phyloP scores from a whole-genome alignment of 2,329 filamentous ascomycete species.

The Alternaria metachromatica region DNA sequence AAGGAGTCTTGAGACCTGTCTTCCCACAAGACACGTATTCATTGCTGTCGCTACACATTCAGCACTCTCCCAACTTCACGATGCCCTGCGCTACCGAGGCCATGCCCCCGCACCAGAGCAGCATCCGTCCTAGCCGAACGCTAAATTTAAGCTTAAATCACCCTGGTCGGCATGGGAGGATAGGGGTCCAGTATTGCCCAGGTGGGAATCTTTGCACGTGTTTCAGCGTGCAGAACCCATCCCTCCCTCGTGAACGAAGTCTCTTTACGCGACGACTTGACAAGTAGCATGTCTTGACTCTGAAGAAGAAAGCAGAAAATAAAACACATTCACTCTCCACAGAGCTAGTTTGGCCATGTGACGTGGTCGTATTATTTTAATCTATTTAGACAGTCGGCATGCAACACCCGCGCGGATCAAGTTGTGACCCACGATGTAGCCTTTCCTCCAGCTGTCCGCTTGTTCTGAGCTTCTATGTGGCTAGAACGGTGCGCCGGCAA shows the following conservation, averaged over 20 bases:
- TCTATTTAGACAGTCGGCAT: slow-evolving; percentile 11
- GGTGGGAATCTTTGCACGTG: neutral
- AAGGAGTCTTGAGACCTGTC: neutral
- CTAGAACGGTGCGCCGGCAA: neutral
- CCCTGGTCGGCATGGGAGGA: slow-evolving; percentile 11
- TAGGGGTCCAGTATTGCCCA: neutral
- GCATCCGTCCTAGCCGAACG: slow-evolving; percentile 14
- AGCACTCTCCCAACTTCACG: neutral
- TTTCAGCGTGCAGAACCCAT: neutral
- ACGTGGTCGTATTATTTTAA: slow-evolving; percentile 6
- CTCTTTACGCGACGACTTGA: neutral
- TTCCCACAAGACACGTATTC: neutral
- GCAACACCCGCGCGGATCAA: neutral
- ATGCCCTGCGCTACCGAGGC: neutral
- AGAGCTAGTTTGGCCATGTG: neutral
- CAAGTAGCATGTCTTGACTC: neutral
- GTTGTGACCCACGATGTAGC: neutral
- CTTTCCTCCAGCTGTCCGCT: neutral
- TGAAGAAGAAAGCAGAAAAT: neutral
- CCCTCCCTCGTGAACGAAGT: neutral
- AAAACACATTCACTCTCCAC: neutral
- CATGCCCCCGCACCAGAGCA: slow-evolving; percentile 17
- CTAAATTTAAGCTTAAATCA: slow-evolving; percentile 28
- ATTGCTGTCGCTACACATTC: slow-evolving; percentile 1
- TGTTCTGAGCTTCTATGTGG: neutral